These are phyloP conservation scores for Paxillus ammoniavirescens DNA, from an alignment of 768 basidiomycete species.

Conservation along the genomic window DNA sequence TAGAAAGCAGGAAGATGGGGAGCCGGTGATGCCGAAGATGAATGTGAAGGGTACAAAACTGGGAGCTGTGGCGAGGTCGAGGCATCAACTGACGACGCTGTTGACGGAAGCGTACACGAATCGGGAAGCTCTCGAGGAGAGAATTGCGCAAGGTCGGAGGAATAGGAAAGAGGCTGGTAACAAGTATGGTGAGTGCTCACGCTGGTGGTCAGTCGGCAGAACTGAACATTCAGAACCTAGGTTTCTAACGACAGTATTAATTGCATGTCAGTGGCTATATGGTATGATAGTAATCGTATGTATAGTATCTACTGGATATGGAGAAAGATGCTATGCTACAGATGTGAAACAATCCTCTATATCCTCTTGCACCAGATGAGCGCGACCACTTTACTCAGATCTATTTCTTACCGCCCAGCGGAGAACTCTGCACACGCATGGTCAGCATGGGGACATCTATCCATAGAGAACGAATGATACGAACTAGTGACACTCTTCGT, in stretches of 20 bases:
- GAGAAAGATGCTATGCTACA: slow-evolving; percentile 25
- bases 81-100: slow-evolving; percentile 79
- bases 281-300: slow-evolving; percentile 5
- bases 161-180: slow-evolving; percentile 90
- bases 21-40: slow-evolving; percentile 67
- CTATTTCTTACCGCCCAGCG: slow-evolving; percentile 13
- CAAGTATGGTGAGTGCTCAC: slow-evolving; percentile 71
- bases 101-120: slow-evolving; percentile 83
- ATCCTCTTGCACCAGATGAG: not conserved
- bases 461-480: slow-evolving; percentile 2
- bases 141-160: slow-evolving; percentile 76
- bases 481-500: slow-evolving; percentile 59
- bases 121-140: slow-evolving; percentile 78
- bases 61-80: slow-evolving; percentile 63
- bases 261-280: not conserved
- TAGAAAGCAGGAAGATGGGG: slow-evolving; percentile 40
- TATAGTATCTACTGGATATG: slow-evolving; percentile 16
- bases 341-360: not conserved
- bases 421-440: slow-evolving; percentile 24
- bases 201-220: too few relatives aligned
- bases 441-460: slow-evolving; percentile 1
- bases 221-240: slow-evolving; percentile 7
- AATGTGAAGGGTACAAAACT: slow-evolving; percentile 79
- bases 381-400: not conserved
- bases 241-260: slow-evolving; percentile 17